A percentile compares a stretch with the other conserved stretches of the same genome.
These are phyloP conservation scores for Bruguiera parviflora DNA, from an alignment of 345 rosid species.

Conservation along the genomic window DNA sequence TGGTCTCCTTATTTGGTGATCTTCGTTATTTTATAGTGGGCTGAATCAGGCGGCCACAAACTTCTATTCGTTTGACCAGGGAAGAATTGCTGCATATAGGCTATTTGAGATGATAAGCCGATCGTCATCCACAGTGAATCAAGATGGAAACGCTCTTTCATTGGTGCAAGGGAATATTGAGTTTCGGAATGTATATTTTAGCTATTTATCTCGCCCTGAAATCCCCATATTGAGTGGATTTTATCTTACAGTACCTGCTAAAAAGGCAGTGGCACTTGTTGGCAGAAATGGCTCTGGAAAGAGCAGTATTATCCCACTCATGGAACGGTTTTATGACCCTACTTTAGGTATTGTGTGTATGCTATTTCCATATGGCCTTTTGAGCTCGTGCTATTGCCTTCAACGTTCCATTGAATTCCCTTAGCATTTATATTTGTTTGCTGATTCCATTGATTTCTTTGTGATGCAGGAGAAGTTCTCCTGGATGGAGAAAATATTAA, in stretches of 20 bases:
- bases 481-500: constrained; percentile 96
- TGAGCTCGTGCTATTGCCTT: not conserved
- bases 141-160: constrained; percentile 60
- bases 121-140: constrained; percentile 69
- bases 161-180: constrained; percentile 89
- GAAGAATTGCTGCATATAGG: constrained; percentile 96
- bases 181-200: constrained; percentile 95
- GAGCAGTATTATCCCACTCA: constrained; percentile 97
- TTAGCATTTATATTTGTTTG: constrained; percentile 19
- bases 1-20: not conserved
- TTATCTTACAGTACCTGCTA: constrained; percentile 96
- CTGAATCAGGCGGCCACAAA: constrained; percentile 99
- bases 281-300: constrained; percentile 99
- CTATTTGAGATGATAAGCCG: constrained; percentile 98
- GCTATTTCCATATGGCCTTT: not conserved
- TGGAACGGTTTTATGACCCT: constrained; percentile 99
- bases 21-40: constrained; percentile 52
- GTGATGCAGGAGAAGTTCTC: constrained; percentile 90
- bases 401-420: constrained; percentile 7
- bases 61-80: constrained; percentile 98
- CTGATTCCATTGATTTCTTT: constrained; percentile 18
- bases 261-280: constrained; percentile 95
- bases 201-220: constrained; percentile 98
- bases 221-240: constrained; percentile 97
- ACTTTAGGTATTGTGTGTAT: constrained; percentile 65